phyloP scores from a whole-genome alignment of 2,329 filamentous ascomycete species.

The Trichoderma breve region DNA sequence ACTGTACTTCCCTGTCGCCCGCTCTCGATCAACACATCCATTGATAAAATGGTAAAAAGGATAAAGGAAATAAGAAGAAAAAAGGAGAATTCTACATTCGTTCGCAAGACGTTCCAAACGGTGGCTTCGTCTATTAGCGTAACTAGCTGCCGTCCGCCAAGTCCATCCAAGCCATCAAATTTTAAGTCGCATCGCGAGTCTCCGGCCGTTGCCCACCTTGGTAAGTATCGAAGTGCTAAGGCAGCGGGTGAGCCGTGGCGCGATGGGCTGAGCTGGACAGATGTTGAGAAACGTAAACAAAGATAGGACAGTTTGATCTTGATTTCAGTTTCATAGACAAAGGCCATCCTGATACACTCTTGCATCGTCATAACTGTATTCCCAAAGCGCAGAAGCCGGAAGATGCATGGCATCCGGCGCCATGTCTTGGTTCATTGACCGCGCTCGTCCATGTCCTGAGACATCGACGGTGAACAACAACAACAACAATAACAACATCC shows the following conservation, averaged over 20 bases:
- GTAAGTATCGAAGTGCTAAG: not conserved
- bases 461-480: not conserved
- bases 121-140: slow-evolving; percentile 5
- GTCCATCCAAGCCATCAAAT: slow-evolving; percentile 2
- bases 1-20: not conserved
- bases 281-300: not conserved
- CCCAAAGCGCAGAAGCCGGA: not conserved
- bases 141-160: slow-evolving; percentile 3
- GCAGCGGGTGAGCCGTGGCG: not conserved
- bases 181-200: slow-evolving; percentile 6
- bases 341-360: not conserved
- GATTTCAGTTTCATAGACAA: not conserved
- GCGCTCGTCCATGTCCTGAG: not conserved
- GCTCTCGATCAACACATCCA: not conserved
- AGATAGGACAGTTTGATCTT: too few species aligned
- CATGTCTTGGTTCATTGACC: not conserved
- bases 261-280: not conserved
- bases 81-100: not conserved
- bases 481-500: not conserved
- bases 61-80: not conserved
- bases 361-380: not conserved
- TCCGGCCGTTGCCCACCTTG: not conserved
- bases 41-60: not conserved
- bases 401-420: not conserved
- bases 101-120: not conserved